Evolutionary conservation across 129 eudicot genomes (phyloP).

Genomic region (Oenanthe sinensis): DNA sequence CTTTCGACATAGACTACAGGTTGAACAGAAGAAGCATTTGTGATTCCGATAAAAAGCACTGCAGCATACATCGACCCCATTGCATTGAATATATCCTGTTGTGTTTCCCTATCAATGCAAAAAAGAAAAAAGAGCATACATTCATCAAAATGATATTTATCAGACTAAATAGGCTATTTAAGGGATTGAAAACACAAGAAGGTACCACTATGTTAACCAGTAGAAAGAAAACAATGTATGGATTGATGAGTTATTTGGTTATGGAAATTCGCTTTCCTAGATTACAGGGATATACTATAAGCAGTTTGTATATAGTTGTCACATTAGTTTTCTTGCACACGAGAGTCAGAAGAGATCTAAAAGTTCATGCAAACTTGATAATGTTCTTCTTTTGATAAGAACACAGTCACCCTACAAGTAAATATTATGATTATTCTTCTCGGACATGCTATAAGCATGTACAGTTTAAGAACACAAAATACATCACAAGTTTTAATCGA

Average conservation of each 20-base stretch:
- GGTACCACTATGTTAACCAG: neutral
- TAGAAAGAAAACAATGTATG: neutral
- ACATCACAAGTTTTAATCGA: neutral
- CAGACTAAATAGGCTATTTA: neutral
- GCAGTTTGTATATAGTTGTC: neutral
- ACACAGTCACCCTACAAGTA: neutral
- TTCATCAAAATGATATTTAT: neutral
- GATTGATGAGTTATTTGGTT: neutral
- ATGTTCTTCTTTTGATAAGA: neutral
- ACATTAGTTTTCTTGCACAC: neutral
- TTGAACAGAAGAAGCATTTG: slow-evolving; percentile 81
- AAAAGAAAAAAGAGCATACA: neutral
- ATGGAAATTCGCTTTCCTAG: neutral
- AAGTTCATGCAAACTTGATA: neutral
- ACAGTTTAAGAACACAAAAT: neutral
- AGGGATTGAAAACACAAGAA: neutral
- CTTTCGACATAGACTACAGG: slow-evolving; percentile 81
- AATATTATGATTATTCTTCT: neutral
- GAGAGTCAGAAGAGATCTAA: too few species aligned
- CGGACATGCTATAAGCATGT: neutral
- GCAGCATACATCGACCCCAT: slow-evolving; percentile 97
- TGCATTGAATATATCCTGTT: slow-evolving; percentile 81
- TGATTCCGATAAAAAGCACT: slow-evolving; percentile 75
- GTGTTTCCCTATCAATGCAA: slow-evolving; percentile 41
- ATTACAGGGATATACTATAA: neutral